Evolutionary conservation across 202 grass and related monocot species (phyloP).

Genomic region (Cymbopogon flexuosus): DNA sequence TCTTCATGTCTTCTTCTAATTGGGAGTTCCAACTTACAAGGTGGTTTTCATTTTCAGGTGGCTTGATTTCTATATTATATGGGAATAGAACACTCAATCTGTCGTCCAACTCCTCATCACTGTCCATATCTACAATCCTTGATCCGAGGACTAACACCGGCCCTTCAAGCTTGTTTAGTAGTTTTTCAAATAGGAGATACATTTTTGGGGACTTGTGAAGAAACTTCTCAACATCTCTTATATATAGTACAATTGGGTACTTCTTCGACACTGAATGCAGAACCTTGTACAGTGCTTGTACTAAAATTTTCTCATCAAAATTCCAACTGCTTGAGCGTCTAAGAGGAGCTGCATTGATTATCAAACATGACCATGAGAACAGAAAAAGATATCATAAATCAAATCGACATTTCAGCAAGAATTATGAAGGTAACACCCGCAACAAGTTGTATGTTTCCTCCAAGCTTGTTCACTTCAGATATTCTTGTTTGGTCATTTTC

Average conservation of each 20-base stretch:
- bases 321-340: constrained; percentile 74
- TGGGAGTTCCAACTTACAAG: constrained; percentile 92
- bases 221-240: constrained; percentile 88
- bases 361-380: constrained; percentile 7
- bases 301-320: constrained; percentile 91
- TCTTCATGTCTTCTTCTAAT: constrained; percentile 98
- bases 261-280: constrained; percentile 74
- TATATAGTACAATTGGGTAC: constrained; percentile 70
- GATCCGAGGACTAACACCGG: constrained; percentile 75
- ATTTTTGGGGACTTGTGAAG: constrained; percentile 77
- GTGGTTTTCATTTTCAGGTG: constrained; percentile 66
- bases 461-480: neutral
- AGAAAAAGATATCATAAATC: neutral
- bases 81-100: constrained; percentile 67
- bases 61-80: constrained; percentile 84
- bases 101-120: constrained; percentile 64
- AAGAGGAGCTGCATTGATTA: constrained; percentile 53
- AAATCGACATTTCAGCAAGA: neutral
- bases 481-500: neutral
- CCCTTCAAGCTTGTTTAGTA: constrained; percentile 74
- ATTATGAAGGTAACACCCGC: neutral
- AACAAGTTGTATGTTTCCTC: neutral
- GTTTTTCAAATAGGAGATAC: constrained; percentile 76
- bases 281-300: constrained; percentile 89
- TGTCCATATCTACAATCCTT: constrained; percentile 54